Percentiles rank a stretch among this genome's conserved stretches.
Conservation (phyloP, 371 early-diverging fungal genomes). For the Amoeboaphelidium protococcarum region DNA sequence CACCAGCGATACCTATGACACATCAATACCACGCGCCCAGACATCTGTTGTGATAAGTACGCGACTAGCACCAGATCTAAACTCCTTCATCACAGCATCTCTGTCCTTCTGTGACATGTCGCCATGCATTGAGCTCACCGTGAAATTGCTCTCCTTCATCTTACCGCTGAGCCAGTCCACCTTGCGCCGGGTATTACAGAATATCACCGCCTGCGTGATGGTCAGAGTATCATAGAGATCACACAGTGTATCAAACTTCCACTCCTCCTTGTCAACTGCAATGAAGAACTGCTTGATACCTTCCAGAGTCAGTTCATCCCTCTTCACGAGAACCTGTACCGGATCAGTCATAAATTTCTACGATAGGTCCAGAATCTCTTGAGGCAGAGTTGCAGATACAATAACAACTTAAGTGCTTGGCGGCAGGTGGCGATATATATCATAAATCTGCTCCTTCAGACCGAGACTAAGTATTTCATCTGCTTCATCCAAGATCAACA, state of each 20-base stretch:
- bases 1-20: slow-evolving; percentile 96
- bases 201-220: slow-evolving; percentile 84
- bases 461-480: slow-evolving; percentile 86
- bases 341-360: slow-evolving; percentile 77
- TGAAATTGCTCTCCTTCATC: slow-evolving; percentile 53
- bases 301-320: slow-evolving; percentile 84
- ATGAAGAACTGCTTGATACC: slow-evolving; percentile 86
- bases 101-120: slow-evolving; percentile 20
- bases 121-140: slow-evolving; percentile 62
- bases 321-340: slow-evolving; percentile 76
- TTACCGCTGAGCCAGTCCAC: slow-evolving; percentile 71
- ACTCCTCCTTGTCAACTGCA: slow-evolving; percentile 65
- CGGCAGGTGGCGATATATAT: slow-evolving; percentile 63
- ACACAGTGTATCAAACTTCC: slow-evolving; percentile 66
- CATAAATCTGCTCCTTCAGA: slow-evolving; percentile 83
- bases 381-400: slow-evolving; percentile 73
- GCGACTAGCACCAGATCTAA: slow-evolving; percentile 37
- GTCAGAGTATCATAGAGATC: slow-evolving; percentile 76
- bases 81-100: slow-evolving; percentile 15
- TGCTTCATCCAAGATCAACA: slow-evolving; percentile 91
- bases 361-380: slow-evolving; percentile 71
- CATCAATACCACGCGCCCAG: slow-evolving; percentile 97
- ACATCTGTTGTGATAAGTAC: slow-evolving; percentile 96
- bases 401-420: slow-evolving; percentile 61
- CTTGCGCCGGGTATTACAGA: slow-evolving; percentile 81